Percentiles rank a stretch among this genome's conserved stretches.
These are phyloP conservation scores for Apiotrichum akiyoshidainum DNA, from an alignment of 1,284 basidiomycete genomes.

Conservation along the genomic window DNA sequence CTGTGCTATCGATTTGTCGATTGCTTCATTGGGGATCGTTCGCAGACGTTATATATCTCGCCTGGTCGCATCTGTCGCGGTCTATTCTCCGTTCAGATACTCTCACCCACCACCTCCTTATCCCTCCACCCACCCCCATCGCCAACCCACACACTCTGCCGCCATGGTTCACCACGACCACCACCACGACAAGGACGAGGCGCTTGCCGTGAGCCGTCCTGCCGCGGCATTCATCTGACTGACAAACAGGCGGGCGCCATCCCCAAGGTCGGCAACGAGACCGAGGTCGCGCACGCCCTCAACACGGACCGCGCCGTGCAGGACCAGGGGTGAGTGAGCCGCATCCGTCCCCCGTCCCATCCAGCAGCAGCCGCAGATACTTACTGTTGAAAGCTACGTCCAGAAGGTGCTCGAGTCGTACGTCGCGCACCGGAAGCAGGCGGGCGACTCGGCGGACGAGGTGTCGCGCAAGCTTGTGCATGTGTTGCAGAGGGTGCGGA, in stretches of 20 bases:
- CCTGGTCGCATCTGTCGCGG: too few relatives aligned
- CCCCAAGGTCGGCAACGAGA: constrained; percentile 20
- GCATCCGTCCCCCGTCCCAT: too few relatives aligned
- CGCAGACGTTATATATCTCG: too few relatives aligned
- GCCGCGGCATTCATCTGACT: not conserved
- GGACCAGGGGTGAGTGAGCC: constrained; percentile 17
- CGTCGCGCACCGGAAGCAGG: constrained; percentile 20
- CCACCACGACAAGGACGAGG: constrained; percentile 17
- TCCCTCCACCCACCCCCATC: not conserved
- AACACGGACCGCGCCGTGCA: constrained; percentile 14
- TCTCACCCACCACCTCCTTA: too few relatives aligned
- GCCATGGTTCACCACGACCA: constrained; percentile 20
- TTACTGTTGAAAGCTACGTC: constrained; percentile 13
- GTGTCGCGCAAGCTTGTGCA: constrained; percentile 16
- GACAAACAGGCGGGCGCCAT: not conserved
- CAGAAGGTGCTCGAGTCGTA: constrained; percentile 14
- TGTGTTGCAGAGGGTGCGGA: constrained; percentile 5
- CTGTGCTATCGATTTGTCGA: too few relatives aligned
- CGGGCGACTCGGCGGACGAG: constrained; percentile 13
- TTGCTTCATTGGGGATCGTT: too few relatives aligned
- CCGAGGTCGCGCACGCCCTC: constrained; percentile 16
- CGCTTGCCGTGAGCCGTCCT: not conserved
- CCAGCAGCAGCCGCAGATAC: not conserved
- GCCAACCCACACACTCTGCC: not conserved
- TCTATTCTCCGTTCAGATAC: not conserved